Base-by-base conservation (phyloP, 768 basidiomycete genomes). In the Coprinopsis sp. region DNA sequence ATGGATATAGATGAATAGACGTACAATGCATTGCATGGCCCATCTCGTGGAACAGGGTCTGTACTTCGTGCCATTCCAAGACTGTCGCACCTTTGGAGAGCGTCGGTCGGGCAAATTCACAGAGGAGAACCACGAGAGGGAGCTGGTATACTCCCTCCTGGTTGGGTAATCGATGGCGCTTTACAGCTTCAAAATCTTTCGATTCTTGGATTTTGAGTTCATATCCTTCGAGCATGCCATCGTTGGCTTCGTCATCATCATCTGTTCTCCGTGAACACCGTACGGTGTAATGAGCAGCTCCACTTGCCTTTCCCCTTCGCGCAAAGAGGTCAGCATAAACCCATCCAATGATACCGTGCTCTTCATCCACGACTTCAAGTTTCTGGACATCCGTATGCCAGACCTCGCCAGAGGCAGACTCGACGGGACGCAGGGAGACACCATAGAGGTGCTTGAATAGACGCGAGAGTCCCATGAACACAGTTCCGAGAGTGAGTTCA, bases 11-110 rank as follows among this genome's bases (percentile, higher is more conserved):
- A 33, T 37, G 30, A 45, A 36, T 23, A 33, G 11, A 74, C 92
- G 74, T 58, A 97, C 96, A 99, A 62, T 99, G 96, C 80, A 99
- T 92, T 10, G 96, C 96, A 67, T 99, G 96, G 1, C 96, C 96
- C 92, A 98, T 96, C 68, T 99, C 96, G 57, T 99, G 96, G 68
- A 93, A 96, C 19, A 98, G 69, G 2, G 95, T 98, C 61, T 87
- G 73, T 7, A 97, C 90, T 55, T 98, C 93, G 55, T 87, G 85
- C 93, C 94, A 98, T 47, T 84, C 82, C 18, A 99, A 67, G 40
- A 84, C 65, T 0, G 90, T 83, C 4, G 89, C 77, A 1, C 84
- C 85, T 11, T 72, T 66, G n/a, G 74, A 65, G 14, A 74, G 51
- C 3, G 79, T 70, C 18, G 88, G 83, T 23, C 72, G 75, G 18